Evolutionary conservation across 305 asterid genomes (phyloP), one percentile per base, ranked within the genome.

Genomic region (Fraxinus baroniana): DNA sequence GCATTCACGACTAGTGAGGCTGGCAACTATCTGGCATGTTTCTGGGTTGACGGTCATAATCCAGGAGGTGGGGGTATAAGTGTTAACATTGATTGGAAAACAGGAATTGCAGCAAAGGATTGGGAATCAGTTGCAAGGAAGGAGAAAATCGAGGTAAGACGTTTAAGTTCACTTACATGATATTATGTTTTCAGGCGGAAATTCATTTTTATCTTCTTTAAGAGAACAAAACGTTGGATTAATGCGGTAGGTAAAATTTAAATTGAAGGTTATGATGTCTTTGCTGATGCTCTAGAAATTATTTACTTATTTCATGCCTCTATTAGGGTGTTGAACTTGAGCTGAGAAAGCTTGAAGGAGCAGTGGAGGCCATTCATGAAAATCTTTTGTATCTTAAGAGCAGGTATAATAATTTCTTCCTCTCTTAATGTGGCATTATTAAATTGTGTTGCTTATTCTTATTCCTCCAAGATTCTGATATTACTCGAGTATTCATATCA

Each of bases 71-170:
- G 94, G 79, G 94, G 87, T 75, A 82, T 91, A 83, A 96, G 91
- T 81, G 86, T 96, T 74, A 92, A 91, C 88, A 88, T 96, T 46
- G 98, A 93, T 70, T 94, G 99, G 99, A 94, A 91, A 85, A 93
- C 90, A 7, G 99, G 99, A 81, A 89, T 96, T 82, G 98, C 98
- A 64, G 98, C 99, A n/a, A 92, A 92, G 88, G 99, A 96, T 82
- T 94, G 99, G 99, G 98, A 96, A 2, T 91, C 98, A 26, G 98
- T 96, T 86, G 99, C 98, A 26, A 92, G 91, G 84, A 96, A 96
- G 88, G 98, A 96, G 89, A 93, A 92, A 82, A 89, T 96, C 18
- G 98, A 96, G 97, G 99, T 96, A 85, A 84, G 89, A 44, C 35
- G 86, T 64, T 72, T 33, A 60, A 79, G 77, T 52, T 71, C 44